Evolutionary conservation across 441 rosid species (phyloP).

Genomic region (Adansonia grandidieri): DNA sequence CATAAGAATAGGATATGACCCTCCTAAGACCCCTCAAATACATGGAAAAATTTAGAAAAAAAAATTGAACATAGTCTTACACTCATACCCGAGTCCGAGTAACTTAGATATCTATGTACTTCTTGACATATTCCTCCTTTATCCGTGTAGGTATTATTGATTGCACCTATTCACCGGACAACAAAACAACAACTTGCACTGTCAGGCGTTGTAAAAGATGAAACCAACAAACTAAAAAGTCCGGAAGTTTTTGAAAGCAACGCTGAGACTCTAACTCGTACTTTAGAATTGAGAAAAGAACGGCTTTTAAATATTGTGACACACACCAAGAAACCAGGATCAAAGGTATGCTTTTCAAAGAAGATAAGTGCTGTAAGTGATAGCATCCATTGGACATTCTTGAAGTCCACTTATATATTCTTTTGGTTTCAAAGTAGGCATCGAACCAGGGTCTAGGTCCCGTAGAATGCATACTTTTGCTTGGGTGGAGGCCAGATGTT

Average conservation of each 20-base stretch:
- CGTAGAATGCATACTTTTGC: conserved; percentile 78
- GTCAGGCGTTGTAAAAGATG: conserved; percentile 44
- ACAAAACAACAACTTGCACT: conserved; percentile 48
- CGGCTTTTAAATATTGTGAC: conserved; percentile 55
- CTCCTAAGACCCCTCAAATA: too few species aligned
- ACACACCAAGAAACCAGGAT: conserved; percentile 56
- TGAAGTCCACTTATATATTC: background rate
- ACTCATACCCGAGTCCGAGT: too few species aligned
- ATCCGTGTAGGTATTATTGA: conserved; percentile 59
- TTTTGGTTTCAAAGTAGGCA: conserved; percentile 50
- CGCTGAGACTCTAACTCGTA: conserved; percentile 38
- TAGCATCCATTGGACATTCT: conserved; percentile 22
- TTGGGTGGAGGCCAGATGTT: conserved; percentile 94
- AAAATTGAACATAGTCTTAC: too few species aligned
- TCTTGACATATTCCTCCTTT: conserved; percentile 25
- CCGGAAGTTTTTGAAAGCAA: conserved; percentile 35
- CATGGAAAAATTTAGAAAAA: too few species aligned
- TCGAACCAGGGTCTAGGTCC: conserved; percentile 77
- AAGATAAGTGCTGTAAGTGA: conserved; percentile 21
- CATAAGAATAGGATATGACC: too few species aligned
- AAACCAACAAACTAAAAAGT: conserved; percentile 29
- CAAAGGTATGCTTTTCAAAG: conserved; percentile 62
- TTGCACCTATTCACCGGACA: conserved; percentile 70
- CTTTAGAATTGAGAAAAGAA: conserved; percentile 49
- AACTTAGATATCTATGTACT: conserved; percentile 5